Evolutionary conservation across 768 basidiomycete genomes (phyloP).

Genomic region (Coprinellus aureogranulatus): DNA sequence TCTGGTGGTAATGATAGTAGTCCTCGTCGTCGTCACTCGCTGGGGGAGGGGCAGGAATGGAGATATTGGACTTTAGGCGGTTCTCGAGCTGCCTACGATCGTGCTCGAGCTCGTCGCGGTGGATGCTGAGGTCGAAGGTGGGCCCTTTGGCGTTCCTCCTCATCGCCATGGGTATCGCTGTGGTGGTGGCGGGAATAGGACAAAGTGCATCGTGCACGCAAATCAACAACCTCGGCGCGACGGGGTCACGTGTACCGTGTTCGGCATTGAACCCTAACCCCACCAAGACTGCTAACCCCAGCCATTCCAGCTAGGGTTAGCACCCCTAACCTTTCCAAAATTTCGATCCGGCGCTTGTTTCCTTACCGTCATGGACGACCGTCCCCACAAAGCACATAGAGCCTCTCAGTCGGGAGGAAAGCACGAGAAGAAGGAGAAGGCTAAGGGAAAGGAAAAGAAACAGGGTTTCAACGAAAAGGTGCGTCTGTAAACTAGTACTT

Average conservation of each 20-base stretch:
- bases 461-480: slow-evolving; percentile 92
- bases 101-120: slow-evolving; percentile 71
- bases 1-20: slow-evolving; percentile 28
- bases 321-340: background rate
- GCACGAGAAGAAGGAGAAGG: slow-evolving; percentile 75
- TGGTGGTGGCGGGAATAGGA: slow-evolving; percentile 5
- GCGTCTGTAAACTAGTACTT: slow-evolving; percentile 15
- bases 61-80: slow-evolving; percentile 69
- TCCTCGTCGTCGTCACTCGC: slow-evolving; percentile 31
- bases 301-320: too few species aligned
- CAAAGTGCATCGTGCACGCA: too few species aligned
- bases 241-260: slow-evolving; percentile 26
- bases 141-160: slow-evolving; percentile 34
- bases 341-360: slow-evolving; percentile 6
- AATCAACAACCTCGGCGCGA: slow-evolving; percentile 26
- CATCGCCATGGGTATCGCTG: slow-evolving; percentile 34
- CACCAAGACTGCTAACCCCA: too few species aligned
- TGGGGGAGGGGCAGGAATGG: slow-evolving; percentile 64
- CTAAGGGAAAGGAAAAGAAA: slow-evolving; percentile 65
- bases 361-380: slow-evolving; percentile 56
- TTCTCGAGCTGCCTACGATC: slow-evolving; percentile 76
- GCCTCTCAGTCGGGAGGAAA: slow-evolving; percentile 70
- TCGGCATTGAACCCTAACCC: background rate
- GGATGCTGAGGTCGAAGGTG: slow-evolving; percentile 48
- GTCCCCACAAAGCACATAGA: slow-evolving; percentile 80